Evolutionary conservation across 495 filamentous ascomycete species (phyloP).

Genomic region (Halenospora varia): DNA sequence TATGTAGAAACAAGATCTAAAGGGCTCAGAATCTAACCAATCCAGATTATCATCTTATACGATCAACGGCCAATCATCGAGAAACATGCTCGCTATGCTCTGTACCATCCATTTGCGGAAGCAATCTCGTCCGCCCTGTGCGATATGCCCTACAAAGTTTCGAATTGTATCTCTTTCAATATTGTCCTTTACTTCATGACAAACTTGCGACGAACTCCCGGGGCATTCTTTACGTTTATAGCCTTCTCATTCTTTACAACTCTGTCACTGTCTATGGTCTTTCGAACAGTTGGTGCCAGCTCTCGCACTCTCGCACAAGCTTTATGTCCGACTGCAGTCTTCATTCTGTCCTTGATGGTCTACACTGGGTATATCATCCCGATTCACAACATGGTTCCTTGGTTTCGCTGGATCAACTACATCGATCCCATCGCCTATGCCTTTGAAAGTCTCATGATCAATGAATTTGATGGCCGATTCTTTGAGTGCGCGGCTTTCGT

Average conservation of each 20-base stretch:
- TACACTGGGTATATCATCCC: conserved; percentile 90
- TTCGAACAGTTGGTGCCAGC: conserved; percentile 73
- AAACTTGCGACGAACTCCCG: conserved; percentile 66
- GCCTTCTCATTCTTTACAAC: conserved; percentile 63
- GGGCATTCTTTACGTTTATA: conserved; percentile 76
- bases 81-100: conserved; percentile 57
- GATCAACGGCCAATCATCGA: conserved; percentile 56
- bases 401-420: conserved; percentile 85
- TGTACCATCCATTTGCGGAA: conserved; percentile 57
- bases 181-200: conserved; percentile 82
- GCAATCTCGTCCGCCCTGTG: conserved; percentile 62
- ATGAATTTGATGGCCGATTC: conserved; percentile 45
- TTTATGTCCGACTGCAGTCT: conserved; percentile 72
- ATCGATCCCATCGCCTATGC: conserved; percentile 82
- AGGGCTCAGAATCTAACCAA: conserved; percentile 22
- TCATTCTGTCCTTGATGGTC: conserved; percentile 77
- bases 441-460: conserved; percentile 84
- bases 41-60: conserved; percentile 49
- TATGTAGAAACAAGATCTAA: conserved; percentile 46
- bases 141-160: conserved; percentile 64
- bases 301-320: conserved; percentile 80
- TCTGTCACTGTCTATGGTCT: conserved; percentile 72
- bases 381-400: conserved; percentile 59
- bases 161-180: conserved; percentile 49
- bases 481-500: conserved; percentile 11